Conservation (phyloP, 495 filamentous ascomycete species). For the Talaromyces proteolyticus region DNA sequence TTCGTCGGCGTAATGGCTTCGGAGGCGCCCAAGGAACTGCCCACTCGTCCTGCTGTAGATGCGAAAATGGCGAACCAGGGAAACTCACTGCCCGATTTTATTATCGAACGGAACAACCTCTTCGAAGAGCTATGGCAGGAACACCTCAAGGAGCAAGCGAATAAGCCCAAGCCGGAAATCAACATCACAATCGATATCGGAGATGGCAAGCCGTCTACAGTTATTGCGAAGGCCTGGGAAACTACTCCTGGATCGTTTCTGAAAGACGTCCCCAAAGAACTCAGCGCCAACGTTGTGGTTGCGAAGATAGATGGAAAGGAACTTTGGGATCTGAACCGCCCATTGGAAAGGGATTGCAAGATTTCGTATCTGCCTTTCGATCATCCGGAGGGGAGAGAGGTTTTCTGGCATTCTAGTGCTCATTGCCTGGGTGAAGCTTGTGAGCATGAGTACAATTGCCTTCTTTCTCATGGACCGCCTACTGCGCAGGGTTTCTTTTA, state of each 20-base stretch:
- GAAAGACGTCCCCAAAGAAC: conserved; percentile 45
- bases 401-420: conserved; percentile 92
- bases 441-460: conserved; percentile 83
- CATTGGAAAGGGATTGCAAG: conserved; percentile 69
- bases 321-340: conserved; percentile 88
- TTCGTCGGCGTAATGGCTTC: conserved; percentile 24
- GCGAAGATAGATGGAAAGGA: conserved; percentile 71
- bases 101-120: conserved; percentile 74
- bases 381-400: conserved; percentile 72
- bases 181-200: conserved; percentile 44
- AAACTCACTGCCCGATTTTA: conserved; percentile 66
- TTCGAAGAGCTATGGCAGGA: conserved; percentile 85
- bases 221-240: conserved; percentile 46
- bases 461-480: conserved; percentile 88
- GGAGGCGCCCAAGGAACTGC: conserved; percentile 34
- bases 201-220: conserved; percentile 32
- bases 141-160: conserved; percentile 63
- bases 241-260: conserved; percentile 49
- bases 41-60: conserved; percentile 30
- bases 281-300: conserved; percentile 57
- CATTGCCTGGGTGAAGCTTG: conserved; percentile 92
- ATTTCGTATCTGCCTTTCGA: conserved; percentile 81
- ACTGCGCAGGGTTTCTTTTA: conserved; percentile 96
- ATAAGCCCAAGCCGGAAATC: conserved; percentile 40
- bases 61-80: conserved; percentile 15